Evolutionary conservation across 169 alveolate species (phyloP).

Genomic region (Cryptosporidium ubiquitum): DNA sequence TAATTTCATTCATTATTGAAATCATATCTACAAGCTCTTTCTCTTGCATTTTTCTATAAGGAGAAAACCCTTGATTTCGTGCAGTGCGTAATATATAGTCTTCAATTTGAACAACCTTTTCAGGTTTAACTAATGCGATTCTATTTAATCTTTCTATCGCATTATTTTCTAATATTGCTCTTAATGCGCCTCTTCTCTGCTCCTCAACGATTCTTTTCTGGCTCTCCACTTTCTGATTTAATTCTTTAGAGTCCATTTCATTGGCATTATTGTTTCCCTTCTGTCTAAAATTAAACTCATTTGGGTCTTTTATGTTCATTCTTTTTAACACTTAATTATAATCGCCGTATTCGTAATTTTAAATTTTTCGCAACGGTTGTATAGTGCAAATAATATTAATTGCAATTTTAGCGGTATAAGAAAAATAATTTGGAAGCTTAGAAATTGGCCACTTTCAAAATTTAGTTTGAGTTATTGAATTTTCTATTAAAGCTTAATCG

Average conservation of each 20-base stretch:
- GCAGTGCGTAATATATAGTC: constrained; percentile 56
- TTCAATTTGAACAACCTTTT: constrained; percentile 40
- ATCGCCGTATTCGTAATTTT: background rate
- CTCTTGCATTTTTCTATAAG: constrained; percentile 18
- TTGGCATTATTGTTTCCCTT: background rate
- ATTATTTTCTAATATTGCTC: constrained; percentile 45
- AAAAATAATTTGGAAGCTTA: background rate
- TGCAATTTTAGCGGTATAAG: background rate
- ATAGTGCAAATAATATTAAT: background rate
- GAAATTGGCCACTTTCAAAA: no score
- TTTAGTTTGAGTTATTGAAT: no score
- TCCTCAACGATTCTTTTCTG: constrained; percentile 32
- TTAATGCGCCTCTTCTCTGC: constrained; percentile 49
- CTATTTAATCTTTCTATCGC: constrained; percentile 57
- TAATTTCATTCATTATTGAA: constrained; percentile 19
- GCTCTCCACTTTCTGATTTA: background rate
- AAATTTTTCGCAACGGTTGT: background rate
- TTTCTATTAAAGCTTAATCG: no score
- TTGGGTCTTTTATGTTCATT: background rate
- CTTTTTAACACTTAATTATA: background rate
- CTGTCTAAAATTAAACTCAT: background rate
- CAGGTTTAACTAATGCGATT: constrained; percentile 70
- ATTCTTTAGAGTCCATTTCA: background rate
- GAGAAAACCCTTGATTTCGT: constrained; percentile 26
- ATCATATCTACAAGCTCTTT: constrained; percentile 23